Conservation (phyloP, 2,329 filamentous ascomycete genomes). For the Neopestalotiopsis rosae region DNA sequence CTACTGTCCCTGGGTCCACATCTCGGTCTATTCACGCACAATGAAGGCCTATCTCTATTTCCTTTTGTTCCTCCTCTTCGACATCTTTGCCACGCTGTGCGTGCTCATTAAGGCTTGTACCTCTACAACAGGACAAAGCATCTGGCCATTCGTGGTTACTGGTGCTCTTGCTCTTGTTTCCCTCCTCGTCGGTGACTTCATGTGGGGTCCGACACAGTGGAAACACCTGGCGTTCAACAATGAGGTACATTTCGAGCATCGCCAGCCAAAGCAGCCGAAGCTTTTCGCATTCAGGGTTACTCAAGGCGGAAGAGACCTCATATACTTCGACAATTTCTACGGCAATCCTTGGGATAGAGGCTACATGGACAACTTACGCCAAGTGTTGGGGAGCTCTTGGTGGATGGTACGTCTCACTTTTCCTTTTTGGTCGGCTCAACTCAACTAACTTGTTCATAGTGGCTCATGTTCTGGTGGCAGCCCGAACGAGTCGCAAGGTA, state of each 20-base stretch:
- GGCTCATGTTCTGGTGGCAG: constrained; percentile 25
- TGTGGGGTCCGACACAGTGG: too few relatives aligned
- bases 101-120: too few relatives aligned
- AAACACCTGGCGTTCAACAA: neutral
- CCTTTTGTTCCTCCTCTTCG: constrained; percentile 19
- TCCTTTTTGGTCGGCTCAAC: neutral
- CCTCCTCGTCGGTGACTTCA: too few relatives aligned
- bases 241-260: neutral
- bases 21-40: constrained; percentile 25
- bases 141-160: too few relatives aligned
- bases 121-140: too few relatives aligned
- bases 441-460: constrained; percentile 17
- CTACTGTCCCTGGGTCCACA: constrained; percentile 20
- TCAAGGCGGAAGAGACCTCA: neutral
- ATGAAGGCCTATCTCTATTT: constrained; percentile 26
- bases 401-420: constrained; percentile 12
- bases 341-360: neutral
- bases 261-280: neutral
- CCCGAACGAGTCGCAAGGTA: constrained; percentile 25
- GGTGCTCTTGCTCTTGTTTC: too few relatives aligned
- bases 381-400: neutral
- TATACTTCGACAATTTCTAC: neutral
- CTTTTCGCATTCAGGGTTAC: neutral
- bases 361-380: neutral
- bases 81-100: too few relatives aligned